Evolutionary conservation across 345 rosid species (phyloP).

Genomic region (Noccaea bulbosa): DNA sequence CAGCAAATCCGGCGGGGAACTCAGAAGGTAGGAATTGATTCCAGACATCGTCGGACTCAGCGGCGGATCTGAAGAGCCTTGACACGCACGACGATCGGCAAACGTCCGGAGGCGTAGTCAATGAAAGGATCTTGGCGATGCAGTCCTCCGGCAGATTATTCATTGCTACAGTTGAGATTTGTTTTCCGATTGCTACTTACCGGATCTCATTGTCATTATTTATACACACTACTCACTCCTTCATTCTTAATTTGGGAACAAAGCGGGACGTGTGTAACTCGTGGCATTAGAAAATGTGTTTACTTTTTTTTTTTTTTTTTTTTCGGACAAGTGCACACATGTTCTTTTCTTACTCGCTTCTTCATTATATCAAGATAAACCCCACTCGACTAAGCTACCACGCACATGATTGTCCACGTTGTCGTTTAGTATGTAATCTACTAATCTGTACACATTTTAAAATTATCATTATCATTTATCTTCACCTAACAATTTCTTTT

Average conservation of each 20-base stretch:
- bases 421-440: no score
- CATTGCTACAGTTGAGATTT: slow-evolving; percentile 4
- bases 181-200: no score
- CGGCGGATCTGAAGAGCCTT: slow-evolving; percentile 56
- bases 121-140: slow-evolving; percentile 58
- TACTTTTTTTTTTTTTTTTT: no score
- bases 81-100: slow-evolving; percentile 60
- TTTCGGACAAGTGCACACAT: neutral
- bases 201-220: no score
- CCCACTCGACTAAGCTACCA: slow-evolving; percentile 5
- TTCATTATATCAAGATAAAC: neutral
- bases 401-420: neutral
- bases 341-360: slow-evolving; percentile 21
- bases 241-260: no score
- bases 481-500: neutral
- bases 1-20: slow-evolving; percentile 42
- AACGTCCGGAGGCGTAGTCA: slow-evolving; percentile 63
- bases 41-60: slow-evolving; percentile 67
- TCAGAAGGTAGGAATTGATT: slow-evolving; percentile 59
- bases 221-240: no score
- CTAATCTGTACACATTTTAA: no score
- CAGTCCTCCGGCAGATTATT: slow-evolving; percentile 58
- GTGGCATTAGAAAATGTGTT: no score
- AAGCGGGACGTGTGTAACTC: no score
- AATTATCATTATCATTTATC: no score